phyloP scores from a whole-genome alignment of 257 asterid genomes.

The Solanum chilense region DNA sequence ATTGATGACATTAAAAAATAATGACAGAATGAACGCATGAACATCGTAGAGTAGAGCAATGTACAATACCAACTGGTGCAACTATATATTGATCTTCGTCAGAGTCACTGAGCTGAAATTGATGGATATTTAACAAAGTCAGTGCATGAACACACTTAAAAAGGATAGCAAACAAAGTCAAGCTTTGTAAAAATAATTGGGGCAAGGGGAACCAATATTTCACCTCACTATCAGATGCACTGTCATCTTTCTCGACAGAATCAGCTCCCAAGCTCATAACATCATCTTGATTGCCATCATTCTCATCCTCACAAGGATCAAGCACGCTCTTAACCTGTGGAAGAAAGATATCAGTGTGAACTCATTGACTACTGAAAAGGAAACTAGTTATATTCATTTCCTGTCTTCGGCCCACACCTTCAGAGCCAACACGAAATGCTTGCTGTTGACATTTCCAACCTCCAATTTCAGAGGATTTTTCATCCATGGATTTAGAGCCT shows the following conservation, averaged over 20 bases:
- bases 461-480: conserved; percentile 84
- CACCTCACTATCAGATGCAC: conserved; percentile 80
- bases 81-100: conserved; percentile 65
- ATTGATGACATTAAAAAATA: background rate
- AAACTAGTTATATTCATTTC: background rate
- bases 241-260: conserved; percentile 37
- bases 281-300: conserved; percentile 52
- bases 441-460: conserved; percentile 91
- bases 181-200: background rate
- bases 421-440: conserved; percentile 75
- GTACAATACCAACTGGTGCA: conserved; percentile 50
- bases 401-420: conserved; percentile 39
- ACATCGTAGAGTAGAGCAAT: background rate
- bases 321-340: conserved; percentile 90
- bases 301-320: conserved; percentile 94
- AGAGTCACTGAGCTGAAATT: conserved; percentile 55
- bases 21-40: background rate
- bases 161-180: background rate
- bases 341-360: background rate
- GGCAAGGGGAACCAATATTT: background rate
- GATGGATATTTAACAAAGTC: background rate
- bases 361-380: background rate
- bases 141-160: background rate
- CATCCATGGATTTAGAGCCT: conserved; percentile 68
- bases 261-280: conserved; percentile 61